phyloP scores from a whole-genome alignment of 495 filamentous ascomycete species.

The Penicillium macrosclerotiorum region DNA sequence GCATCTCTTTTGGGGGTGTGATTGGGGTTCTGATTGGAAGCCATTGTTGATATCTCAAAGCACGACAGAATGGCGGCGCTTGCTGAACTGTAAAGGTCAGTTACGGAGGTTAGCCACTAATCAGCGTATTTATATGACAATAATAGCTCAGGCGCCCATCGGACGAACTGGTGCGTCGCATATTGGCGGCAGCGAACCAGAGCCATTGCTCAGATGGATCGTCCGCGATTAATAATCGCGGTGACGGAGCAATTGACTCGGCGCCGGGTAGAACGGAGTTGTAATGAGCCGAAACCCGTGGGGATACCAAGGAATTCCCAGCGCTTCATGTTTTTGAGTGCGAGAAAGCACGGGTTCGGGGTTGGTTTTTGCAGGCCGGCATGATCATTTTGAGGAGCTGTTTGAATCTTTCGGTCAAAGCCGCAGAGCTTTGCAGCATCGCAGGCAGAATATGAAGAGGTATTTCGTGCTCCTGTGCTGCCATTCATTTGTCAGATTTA shows the following conservation, averaged over 20 bases:
- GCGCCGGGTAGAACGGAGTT: not conserved
- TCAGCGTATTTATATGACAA: slow-evolving; percentile 11
- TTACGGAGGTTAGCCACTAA: slow-evolving; percentile 4
- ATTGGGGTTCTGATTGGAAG: not conserved
- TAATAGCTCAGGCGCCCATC: not conserved
- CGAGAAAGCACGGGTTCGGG: not conserved
- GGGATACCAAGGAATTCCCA: not conserved
- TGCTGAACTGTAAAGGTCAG: not conserved
- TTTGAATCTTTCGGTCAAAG: too few species aligned
- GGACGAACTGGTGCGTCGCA: slow-evolving; percentile 8
- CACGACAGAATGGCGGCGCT: not conserved
- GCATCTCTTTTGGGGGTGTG: not conserved
- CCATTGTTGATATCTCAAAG: slow-evolving; percentile 2
- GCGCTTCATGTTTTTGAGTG: not conserved
- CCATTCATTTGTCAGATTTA: too few species aligned
- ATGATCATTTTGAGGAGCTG: too few species aligned
- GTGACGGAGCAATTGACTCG: slow-evolving; percentile 4
- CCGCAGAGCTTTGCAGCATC: too few species aligned
- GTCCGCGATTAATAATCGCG: slow-evolving; percentile 25
- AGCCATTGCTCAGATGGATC: slow-evolving; percentile 4
- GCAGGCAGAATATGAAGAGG: too few species aligned
- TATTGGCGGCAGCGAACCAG: slow-evolving; percentile 10
- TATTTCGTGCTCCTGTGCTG: too few species aligned
- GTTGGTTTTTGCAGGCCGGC: too few species aligned
- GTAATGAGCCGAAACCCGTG: not conserved